Percentiles rank a stretch among this genome's conserved stretches.
These are phyloP conservation scores for Coemansia nantahalensis DNA, from an alignment of 192 early-diverging fungal genomes.

Conservation along the genomic window DNA sequence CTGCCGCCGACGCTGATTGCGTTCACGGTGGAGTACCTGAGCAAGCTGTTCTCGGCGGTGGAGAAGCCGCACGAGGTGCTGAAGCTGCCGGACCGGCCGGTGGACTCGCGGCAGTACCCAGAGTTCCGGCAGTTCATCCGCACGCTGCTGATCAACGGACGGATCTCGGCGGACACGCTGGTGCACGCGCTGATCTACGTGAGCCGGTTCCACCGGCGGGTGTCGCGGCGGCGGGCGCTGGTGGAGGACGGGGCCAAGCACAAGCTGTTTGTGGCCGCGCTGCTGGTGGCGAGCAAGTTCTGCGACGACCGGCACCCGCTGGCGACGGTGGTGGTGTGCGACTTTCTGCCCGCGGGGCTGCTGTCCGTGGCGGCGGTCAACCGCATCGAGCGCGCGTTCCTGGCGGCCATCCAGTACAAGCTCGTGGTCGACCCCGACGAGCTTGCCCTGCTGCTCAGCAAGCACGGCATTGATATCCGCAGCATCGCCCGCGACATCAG, in stretches of 20 bases:
- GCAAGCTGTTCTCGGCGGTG: constrained; percentile 43
- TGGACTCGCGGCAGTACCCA: constrained; percentile 34
- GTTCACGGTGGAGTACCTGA: constrained; percentile 39
- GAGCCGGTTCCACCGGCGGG: constrained; percentile 33
- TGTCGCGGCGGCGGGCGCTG: constrained; percentile 22
- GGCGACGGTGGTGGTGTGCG: constrained; percentile 35
- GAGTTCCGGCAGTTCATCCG: constrained; percentile 46
- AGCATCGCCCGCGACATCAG: constrained; percentile 32
- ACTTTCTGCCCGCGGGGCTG: constrained; percentile 33
- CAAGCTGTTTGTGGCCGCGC: constrained; percentile 41
- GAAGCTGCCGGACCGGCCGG: constrained; percentile 23
- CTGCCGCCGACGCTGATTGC: constrained; percentile 34
- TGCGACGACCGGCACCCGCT: constrained; percentile 50
- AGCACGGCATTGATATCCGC: constrained; percentile 45
- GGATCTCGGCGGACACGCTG: constrained; percentile 44
- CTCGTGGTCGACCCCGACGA: constrained; percentile 47
- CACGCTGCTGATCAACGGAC: constrained; percentile 45
- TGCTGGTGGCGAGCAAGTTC: constrained; percentile 52
- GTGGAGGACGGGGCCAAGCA: constrained; percentile 48
- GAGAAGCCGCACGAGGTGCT: constrained; percentile 20
- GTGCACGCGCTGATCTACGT: constrained; percentile 50
- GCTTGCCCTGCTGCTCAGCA: constrained; percentile 33
- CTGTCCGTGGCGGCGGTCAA: constrained; percentile 34
- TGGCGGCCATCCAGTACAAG: constrained; percentile 43
- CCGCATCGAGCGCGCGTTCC: constrained; percentile 47